Base-by-base conservation (phyloP, 2,329 filamentous ascomycete species). In the Aspergillus clavatus region DNA sequence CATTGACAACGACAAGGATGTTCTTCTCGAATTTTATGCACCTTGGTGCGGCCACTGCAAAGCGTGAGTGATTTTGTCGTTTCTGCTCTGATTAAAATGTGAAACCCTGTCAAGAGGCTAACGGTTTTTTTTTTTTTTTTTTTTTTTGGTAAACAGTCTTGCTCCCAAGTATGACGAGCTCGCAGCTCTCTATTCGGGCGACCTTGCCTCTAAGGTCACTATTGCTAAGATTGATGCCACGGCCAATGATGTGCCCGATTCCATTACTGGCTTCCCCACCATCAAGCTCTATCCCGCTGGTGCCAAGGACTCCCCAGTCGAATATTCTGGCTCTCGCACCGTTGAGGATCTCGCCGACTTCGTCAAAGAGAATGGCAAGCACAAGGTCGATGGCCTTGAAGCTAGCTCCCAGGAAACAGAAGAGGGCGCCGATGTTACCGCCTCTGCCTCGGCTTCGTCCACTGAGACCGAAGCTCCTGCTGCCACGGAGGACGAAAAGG, bases 201-300 rank as follows among this genome's bases (percentile, higher is more conserved):
- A 76, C 21, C 68, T 72, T 50, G 68, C 68, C 53, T 69, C 76
- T 61, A 78, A 82, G 77, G 82, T 81, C 71, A 79, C 73, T 60
- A 82, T 82, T 77, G 85, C 76, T 73, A 98, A 98, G 85, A 85
- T 98, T 58, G 93, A 98, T 66, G 93, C 93, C 48, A 98, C 93
- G 52, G 73, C 75, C 75, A 98, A 98, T 77, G 93, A 98, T 62
- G 88, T 97, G 47, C 93, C 93, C 47, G 91, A 97, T 72, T 88
- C 95, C 76, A 89, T 98, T 65, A 82, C 88, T 72, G 93, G 93
- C 54, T 98, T 98, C 86, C 93, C 93, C 46, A 98, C 93, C 70
- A 96, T 98, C 81, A 97, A 97, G 82, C 82, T 98, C 58, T 98
- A 83, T 86, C 82, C 88, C 54, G 93, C 93, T 60, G 90, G 89